These are phyloP conservation scores for Tanacetum coccineum DNA, from an alignment of 129 eudicot genomes.

Conservation along the genomic window DNA sequence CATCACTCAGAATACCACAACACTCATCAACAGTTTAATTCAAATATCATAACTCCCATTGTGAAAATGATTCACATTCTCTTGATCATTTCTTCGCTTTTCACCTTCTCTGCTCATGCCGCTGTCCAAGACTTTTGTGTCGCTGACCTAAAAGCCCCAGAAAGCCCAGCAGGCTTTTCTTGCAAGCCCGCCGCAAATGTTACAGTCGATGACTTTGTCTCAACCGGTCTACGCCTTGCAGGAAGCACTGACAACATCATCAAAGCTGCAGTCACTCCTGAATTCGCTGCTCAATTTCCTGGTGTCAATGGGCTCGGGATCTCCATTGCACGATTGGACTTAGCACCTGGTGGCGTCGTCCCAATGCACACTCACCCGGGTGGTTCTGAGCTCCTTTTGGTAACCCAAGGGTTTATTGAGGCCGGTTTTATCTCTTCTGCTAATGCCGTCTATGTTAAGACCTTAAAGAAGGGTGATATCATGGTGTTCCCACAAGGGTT, in stretches of 20 bases:
- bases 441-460: slow-evolving; percentile 53
- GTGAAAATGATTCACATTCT: slow-evolving; percentile 44
- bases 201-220: slow-evolving; percentile 62
- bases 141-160: slow-evolving; percentile 52
- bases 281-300: slow-evolving; percentile 61
- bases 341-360: slow-evolving; percentile 60
- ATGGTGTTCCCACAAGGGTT: slow-evolving; percentile 86
- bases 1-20: slow-evolving; percentile 11
- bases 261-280: slow-evolving; percentile 71
- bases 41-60: background rate
- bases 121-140: slow-evolving; percentile 80
- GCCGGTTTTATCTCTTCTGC: slow-evolving; percentile 69
- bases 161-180: slow-evolving; percentile 67
- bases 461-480: slow-evolving; percentile 54
- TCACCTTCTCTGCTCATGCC: slow-evolving; percentile 36
- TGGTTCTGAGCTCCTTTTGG: slow-evolving; percentile 59
- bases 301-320: slow-evolving; percentile 79
- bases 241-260: slow-evolving; percentile 81
- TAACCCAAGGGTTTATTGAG: slow-evolving; percentile 50
- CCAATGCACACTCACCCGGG: slow-evolving; percentile 90
- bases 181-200: slow-evolving; percentile 52
- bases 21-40: slow-evolving; percentile 10
- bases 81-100: slow-evolving; percentile 36
- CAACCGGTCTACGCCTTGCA: slow-evolving; percentile 33
- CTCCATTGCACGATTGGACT: slow-evolving; percentile 66